Conservation (phyloP, 495 filamentous ascomycete species). For the Staphylotrichum tortipilum region DNA sequence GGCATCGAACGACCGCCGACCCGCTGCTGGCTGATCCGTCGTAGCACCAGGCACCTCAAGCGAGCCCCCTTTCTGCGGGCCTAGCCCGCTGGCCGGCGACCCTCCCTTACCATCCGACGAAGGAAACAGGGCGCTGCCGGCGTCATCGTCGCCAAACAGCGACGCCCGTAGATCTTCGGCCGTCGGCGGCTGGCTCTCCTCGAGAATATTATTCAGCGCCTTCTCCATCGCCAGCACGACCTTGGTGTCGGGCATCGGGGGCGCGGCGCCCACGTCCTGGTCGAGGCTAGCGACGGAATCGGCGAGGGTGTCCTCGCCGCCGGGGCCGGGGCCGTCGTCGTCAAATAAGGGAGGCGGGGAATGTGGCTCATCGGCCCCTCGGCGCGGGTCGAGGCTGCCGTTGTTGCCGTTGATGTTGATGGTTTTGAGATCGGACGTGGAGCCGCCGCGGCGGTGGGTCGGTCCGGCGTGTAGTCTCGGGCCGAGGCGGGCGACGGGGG, state of each 20-base stretch:
- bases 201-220: conserved; percentile 91
- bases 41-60: no score
- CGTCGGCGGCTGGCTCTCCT: conserved; percentile 51
- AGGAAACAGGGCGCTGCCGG: conserved; percentile 42
- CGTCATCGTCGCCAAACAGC: conserved; percentile 43
- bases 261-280: conserved; percentile 28
- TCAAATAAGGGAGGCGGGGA: conserved; percentile 41
- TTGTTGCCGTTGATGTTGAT: conserved; percentile 24
- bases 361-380: conserved; percentile 40
- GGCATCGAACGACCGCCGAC: conserved; percentile 50
- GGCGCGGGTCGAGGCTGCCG: conserved; percentile 33
- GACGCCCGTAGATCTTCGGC: conserved; percentile 53
- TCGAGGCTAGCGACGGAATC: conserved; percentile 48
- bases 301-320: conserved; percentile 43
- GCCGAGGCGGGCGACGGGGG: conserved; percentile 30
- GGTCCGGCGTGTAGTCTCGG: conserved; percentile 24
- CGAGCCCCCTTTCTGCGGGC: conserved; percentile 25
- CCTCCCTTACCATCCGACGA: conserved; percentile 34
- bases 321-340: conserved; percentile 46
- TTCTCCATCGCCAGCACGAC: conserved; percentile 90
- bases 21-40: conserved; percentile 13
- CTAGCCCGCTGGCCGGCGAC: no score
- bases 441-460: conserved; percentile 32
- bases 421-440: conserved; percentile 35
- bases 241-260: conserved; percentile 39